Conservation (phyloP, 1,139 yeast genomes). For the Arxiozyma slooffiae region DNA sequence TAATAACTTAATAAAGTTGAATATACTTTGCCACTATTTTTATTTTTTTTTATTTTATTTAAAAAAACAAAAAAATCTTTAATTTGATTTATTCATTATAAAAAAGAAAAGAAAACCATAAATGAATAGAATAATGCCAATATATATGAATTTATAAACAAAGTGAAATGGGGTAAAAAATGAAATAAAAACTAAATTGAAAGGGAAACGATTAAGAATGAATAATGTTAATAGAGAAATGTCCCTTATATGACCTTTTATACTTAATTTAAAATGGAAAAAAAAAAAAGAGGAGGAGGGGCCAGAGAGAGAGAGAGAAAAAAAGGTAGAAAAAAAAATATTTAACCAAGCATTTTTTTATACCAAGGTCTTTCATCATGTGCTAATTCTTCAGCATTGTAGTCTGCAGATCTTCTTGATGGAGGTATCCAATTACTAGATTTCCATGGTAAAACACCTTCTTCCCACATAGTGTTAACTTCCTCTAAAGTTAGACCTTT, state of each 20-base stretch:
- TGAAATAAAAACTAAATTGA: background rate
- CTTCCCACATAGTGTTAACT: slow-evolving; percentile 13
- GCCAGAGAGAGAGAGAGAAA: too few relatives aligned
- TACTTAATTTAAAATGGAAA: background rate
- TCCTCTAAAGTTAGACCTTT: slow-evolving; percentile 13
- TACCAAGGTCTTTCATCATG: slow-evolving; percentile 6
- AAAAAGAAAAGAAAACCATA: background rate
- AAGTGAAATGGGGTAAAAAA: background rate
- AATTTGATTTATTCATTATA: background rate
- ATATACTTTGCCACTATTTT: too few relatives aligned
- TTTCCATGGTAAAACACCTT: slow-evolving; percentile 12
- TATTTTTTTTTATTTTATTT: too few relatives aligned
- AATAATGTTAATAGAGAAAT: background rate
- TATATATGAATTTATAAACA: background rate
- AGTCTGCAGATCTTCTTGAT: slow-evolving; percentile 7
- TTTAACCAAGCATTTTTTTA: slow-evolving; percentile 4
- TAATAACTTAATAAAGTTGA: too few relatives aligned
- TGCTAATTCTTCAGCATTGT: slow-evolving; percentile 7
- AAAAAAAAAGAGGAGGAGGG: background rate
- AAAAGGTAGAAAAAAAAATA: background rate
- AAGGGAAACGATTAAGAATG: background rate
- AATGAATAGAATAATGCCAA: too few relatives aligned
- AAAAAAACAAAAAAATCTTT: too few relatives aligned
- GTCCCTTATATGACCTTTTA: too few relatives aligned
- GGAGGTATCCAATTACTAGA: slow-evolving; percentile 11